Evolutionary conservation across 768 basidiomycete species (phyloP).

Genomic region (Podaxis sp.): DNA sequence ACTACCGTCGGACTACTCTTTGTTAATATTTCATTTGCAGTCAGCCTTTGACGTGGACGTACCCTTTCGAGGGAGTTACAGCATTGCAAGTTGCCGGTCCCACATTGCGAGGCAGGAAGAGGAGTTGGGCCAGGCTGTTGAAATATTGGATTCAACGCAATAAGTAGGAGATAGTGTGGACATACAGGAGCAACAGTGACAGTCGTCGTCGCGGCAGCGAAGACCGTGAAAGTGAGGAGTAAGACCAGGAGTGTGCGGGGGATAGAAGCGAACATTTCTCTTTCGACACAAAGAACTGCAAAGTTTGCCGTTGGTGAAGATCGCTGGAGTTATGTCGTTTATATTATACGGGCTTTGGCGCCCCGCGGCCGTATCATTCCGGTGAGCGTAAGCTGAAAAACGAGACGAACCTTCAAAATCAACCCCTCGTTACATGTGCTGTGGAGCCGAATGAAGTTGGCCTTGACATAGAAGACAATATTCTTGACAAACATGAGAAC

Average conservation of each 20-base stretch:
- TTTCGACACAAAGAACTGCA: background rate
- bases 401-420: background rate
- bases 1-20: constrained; percentile 21
- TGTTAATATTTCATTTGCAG: background rate
- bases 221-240: constrained; percentile 17
- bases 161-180: background rate
- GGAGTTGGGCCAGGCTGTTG: constrained; percentile 15
- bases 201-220: constrained; percentile 23
- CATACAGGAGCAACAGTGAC: constrained; percentile 17
- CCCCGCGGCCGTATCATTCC: background rate
- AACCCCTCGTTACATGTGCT: background rate
- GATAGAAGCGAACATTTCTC: constrained; percentile 10
- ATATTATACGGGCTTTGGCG: background rate
- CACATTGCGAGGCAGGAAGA: constrained; percentile 23
- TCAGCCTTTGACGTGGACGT: background rate
- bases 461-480: background rate
- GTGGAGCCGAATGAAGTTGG: no score
- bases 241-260: constrained; percentile 2
- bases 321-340: background rate
- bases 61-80: constrained; percentile 24
- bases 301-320: background rate
- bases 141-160: background rate
- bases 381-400: background rate
- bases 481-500: constrained; percentile 1
- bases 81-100: constrained; percentile 23